phyloP scores from a whole-genome alignment of 495 filamentous ascomycete species.

The Neurospora sp. region DNA sequence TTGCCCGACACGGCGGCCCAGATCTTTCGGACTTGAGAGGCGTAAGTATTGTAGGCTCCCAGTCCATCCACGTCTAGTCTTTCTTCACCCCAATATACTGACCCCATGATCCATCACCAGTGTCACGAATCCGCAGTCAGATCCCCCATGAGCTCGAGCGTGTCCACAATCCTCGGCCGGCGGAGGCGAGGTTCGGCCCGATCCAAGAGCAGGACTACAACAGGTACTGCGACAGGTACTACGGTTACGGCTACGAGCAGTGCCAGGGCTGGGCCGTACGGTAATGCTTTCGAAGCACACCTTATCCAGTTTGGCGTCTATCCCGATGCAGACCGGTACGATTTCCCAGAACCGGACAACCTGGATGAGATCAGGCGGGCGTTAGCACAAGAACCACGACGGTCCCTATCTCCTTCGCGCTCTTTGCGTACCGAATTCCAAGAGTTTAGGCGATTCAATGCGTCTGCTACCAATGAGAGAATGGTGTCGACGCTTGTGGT shows the following conservation, averaged over 20 bases:
- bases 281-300: neutral
- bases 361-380: neutral
- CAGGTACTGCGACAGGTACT: neutral
- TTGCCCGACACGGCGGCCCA: neutral
- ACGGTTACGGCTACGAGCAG: neutral
- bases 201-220: neutral
- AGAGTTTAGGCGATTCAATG: rapidly evolving
- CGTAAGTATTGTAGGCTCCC: neutral
- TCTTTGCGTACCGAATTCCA: neutral
- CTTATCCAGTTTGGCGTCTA: neutral
- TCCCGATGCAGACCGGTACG: too few species aligned
- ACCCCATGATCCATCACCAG: neutral
- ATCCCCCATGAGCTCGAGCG: neutral
- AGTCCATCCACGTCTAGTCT: neutral
- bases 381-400: neutral
- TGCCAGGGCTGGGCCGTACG: neutral
- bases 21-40: neutral
- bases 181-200: neutral
- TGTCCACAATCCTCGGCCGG: neutral
- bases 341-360: neutral
- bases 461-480: neutral
- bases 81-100: neutral
- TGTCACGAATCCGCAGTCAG: neutral
- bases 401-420: neutral
- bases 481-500: neutral